Conservation (phyloP, 441 rosid genomes). For the Lepidium campestre region DNA sequence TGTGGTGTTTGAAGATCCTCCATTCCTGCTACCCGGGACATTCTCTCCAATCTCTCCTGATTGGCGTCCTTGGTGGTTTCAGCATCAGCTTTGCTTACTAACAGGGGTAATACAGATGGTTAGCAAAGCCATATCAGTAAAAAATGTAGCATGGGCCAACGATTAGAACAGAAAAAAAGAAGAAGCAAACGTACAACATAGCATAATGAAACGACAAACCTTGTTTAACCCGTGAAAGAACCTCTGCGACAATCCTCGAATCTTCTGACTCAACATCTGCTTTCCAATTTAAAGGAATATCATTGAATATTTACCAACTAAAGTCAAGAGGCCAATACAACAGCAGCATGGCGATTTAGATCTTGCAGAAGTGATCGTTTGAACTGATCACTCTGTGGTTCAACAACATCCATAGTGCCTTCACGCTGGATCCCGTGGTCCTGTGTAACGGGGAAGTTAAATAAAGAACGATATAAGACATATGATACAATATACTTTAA, state of each 20-base stretch:
- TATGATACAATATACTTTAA: not conserved
- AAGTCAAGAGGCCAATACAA: conserved; percentile 42
- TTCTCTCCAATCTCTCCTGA: conserved; percentile 47
- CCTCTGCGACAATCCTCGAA: conserved; percentile 78
- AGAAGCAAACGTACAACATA: not conserved
- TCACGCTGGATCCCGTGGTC: conserved; percentile 80
- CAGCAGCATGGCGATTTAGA: conserved; percentile 87
- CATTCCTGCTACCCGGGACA: conserved; percentile 58
- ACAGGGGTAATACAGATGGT: conserved; percentile 3
- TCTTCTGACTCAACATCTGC: conserved; percentile 77
- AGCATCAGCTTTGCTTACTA: conserved; percentile 36
- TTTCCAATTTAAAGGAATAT: conserved; percentile 22
- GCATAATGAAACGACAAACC: conserved; percentile 37
- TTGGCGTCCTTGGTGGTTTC: conserved; percentile 42
- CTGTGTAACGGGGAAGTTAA: conserved; percentile 32
- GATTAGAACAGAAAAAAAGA: conserved; percentile 4
- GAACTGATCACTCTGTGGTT: conserved; percentile 50
- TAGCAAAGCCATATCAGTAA: conserved; percentile 10
- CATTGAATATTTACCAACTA: conserved; percentile 18
- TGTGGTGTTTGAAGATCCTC: conserved; percentile 82
- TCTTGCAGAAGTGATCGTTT: conserved; percentile 77
- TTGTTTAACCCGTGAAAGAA: conserved; percentile 62
- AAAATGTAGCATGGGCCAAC: conserved; percentile 3
- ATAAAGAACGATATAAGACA: not conserved
- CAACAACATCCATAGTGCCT: conserved; percentile 53